Base-by-base conservation (phyloP, 2,329 filamentous ascomycete genomes). In the Fusarium annulatum region DNA sequence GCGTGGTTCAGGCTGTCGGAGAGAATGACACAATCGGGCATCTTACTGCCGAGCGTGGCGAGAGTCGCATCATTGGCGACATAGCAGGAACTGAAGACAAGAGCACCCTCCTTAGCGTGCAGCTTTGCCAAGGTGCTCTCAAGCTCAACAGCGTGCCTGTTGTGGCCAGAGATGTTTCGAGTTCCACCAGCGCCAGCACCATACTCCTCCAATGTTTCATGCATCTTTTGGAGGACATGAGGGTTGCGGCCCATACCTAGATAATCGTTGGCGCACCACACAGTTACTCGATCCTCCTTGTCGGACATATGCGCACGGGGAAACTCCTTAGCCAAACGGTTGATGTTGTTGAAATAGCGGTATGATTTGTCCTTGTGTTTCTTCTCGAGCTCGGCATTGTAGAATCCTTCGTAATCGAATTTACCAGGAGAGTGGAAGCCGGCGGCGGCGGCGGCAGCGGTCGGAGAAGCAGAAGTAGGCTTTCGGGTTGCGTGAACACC, bases 331-430 rank as follows among this genome's bases (percentile, higher is more conserved):
- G 96, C 96, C 69, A 99, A 88, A 41, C 96, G 95, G 81, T 99
- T 99, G 90, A 99, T 99, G 87, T 99, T 99, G 89, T 99, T 99
- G 88, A 99, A 99, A 87, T 98, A 98, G 80, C 96, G 94, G 87
- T 99, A 99, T 59, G 95, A 98, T 87, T 98, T 98, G 88, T 99
- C 96, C 88, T 97, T 95, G 89, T 97, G 96, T 87, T 99, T 99
- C 90, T 98, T 98, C 78, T 98, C 94, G 76, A 99, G 85, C 83
- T 99, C 96, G 70, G 86, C 86, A 74, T 92, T 86, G 85, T 98
- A 99, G 84, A 98, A 99, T 52, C 83, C 89, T 79, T 97, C 91
- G 80, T 99, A 99, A 83, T 98, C 89, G 84, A 98, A 99, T 79
- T 91, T 94, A 67, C 87, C 87, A 46, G 78, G 76, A 21, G 76